Conservation (phyloP, 768 basidiomycete genomes). For the Lentinus brumalis region DNA sequence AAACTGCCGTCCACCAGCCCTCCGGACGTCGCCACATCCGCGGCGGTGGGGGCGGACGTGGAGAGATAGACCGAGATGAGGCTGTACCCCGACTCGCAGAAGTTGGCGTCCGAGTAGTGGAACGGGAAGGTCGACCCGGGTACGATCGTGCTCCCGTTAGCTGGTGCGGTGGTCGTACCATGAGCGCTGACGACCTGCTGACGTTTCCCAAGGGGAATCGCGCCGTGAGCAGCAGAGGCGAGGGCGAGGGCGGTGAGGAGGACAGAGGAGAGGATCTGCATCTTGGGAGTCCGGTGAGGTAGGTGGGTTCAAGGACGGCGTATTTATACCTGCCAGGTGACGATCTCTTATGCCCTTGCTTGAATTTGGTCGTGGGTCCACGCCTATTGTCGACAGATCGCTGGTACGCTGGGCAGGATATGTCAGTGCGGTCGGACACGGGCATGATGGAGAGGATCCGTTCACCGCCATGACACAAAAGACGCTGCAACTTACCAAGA, state of each 20-base stretch:
- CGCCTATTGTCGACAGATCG: neutral
- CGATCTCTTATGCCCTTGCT: neutral
- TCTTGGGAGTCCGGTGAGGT: neutral
- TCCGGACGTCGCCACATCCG: slow-evolving; percentile 14
- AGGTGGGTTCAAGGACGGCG: neutral
- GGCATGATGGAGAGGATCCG: neutral
- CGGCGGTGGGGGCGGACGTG: slow-evolving; percentile 6
- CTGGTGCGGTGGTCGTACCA: slow-evolving; percentile 17
- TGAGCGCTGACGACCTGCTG: slow-evolving; percentile 15
- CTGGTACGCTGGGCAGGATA: neutral
- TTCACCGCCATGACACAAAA: no score
- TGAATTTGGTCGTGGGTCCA: neutral
- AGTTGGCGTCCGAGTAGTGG: slow-evolving; percentile 17
- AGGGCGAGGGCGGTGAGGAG: slow-evolving; percentile 8
- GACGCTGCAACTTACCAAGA: no score
- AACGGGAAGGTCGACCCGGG: slow-evolving; percentile 20
- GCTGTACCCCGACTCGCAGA: slow-evolving; percentile 24
- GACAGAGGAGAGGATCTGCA: slow-evolving; percentile 13
- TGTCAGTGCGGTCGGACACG: neutral
- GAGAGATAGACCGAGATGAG: slow-evolving; percentile 21
- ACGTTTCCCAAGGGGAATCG: slow-evolving; percentile 10
- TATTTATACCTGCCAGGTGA: slow-evolving; percentile 1
- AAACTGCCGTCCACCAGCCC: slow-evolving; percentile 19
- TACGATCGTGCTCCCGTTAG: slow-evolving; percentile 8
- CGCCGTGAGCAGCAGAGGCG: slow-evolving; percentile 9